Conservation (phyloP, 192 early-diverging fungal genomes). For the Dimargaris xerosporica region DNA sequence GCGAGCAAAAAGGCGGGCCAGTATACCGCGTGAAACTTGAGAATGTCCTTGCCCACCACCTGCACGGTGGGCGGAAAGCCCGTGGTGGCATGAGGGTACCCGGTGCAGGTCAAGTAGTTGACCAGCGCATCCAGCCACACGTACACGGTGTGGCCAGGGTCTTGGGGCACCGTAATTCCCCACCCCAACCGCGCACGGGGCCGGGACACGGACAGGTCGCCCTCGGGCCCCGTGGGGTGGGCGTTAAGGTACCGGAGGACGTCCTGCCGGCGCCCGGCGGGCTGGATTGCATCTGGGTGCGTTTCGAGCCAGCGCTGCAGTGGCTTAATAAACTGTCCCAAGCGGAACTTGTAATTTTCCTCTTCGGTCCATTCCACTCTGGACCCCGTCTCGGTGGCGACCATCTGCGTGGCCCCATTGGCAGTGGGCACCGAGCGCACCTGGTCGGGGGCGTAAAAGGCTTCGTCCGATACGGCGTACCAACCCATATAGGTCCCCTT, state of each 20-base stretch:
- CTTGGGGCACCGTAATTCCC: slow-evolving; percentile 85
- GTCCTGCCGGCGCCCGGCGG: slow-evolving; percentile 26
- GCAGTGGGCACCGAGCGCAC: slow-evolving; percentile 21
- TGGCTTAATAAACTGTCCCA: slow-evolving; percentile 42
- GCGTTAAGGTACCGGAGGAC: background rate
- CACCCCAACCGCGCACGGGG: slow-evolving; percentile 60
- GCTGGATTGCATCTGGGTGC: slow-evolving; percentile 52
- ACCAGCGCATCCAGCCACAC: slow-evolving; percentile 95
- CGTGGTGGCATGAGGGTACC: slow-evolving; percentile 4
- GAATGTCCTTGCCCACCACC: slow-evolving; percentile 90
- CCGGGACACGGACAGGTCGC: slow-evolving; percentile 78
- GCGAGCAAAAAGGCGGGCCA: slow-evolving; percentile 97
- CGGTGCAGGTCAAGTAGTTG: slow-evolving; percentile 73
- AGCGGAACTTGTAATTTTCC: slow-evolving; percentile 85
- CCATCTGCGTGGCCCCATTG: slow-evolving; percentile 21
- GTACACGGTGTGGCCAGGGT: slow-evolving; percentile 79
- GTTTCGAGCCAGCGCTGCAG: slow-evolving; percentile 53
- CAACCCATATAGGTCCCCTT: slow-evolving; percentile 84
- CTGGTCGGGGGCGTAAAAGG: slow-evolving; percentile 63
- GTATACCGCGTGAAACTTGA: slow-evolving; percentile 91
- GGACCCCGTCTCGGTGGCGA: slow-evolving; percentile 71
- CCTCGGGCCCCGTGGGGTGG: slow-evolving; percentile 11
- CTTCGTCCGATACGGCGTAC: slow-evolving; percentile 94
- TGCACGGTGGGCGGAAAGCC: slow-evolving; percentile 64
- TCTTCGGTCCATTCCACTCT: slow-evolving; percentile 79